These are phyloP conservation scores for Dipodascopsis tothii DNA, from an alignment of 805 yeast species.

Conservation along the genomic window DNA sequence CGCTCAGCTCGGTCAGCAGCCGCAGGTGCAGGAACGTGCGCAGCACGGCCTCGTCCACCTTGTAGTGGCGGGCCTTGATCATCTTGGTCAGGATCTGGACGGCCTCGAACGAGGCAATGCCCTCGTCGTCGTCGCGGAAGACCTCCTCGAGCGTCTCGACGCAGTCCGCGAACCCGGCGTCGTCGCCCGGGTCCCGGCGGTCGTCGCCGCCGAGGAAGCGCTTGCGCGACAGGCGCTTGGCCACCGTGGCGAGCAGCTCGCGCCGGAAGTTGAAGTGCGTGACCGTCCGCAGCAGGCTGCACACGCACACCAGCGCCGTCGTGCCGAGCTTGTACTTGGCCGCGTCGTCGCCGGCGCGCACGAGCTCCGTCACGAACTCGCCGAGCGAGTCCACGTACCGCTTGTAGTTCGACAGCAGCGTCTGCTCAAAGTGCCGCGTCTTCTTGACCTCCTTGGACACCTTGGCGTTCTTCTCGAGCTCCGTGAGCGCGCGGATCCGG, in stretches of 20 bases:
- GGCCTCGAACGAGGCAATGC: conserved; percentile 70
- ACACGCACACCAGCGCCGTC: conserved; percentile 63
- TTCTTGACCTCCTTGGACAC: conserved; percentile 76
- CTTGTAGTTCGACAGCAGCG: conserved; percentile 60
- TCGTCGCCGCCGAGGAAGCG: conserved; percentile 29
- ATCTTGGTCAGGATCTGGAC: conserved; percentile 62
- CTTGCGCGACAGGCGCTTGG: conserved; percentile 58
- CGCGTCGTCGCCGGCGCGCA: conserved; percentile 21
- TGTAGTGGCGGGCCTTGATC: conserved; percentile 62
- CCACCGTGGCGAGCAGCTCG: conserved; percentile 61
- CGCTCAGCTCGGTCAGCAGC: conserved; percentile 33
- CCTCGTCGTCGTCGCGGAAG: conserved; percentile 71
- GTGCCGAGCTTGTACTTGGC: conserved; percentile 26
- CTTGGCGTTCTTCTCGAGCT: conserved; percentile 69
- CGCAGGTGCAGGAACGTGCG: conserved; percentile 61
- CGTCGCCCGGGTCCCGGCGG: conserved; percentile 23
- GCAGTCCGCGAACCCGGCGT: conserved; percentile 48
- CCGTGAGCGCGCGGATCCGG: conserved; percentile 73
- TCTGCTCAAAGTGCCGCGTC: conserved; percentile 73
- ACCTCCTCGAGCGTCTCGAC: conserved; percentile 60
- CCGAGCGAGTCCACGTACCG: conserved; percentile 54
- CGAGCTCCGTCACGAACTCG: conserved; percentile 32
- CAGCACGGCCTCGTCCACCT: conserved; percentile 76
- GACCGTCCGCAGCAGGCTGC: conserved; percentile 62
- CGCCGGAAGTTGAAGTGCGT: conserved; percentile 73